Conservation (phyloP, 2,329 filamentous ascomycete genomes). For the Fusarium liriodendri region DNA sequence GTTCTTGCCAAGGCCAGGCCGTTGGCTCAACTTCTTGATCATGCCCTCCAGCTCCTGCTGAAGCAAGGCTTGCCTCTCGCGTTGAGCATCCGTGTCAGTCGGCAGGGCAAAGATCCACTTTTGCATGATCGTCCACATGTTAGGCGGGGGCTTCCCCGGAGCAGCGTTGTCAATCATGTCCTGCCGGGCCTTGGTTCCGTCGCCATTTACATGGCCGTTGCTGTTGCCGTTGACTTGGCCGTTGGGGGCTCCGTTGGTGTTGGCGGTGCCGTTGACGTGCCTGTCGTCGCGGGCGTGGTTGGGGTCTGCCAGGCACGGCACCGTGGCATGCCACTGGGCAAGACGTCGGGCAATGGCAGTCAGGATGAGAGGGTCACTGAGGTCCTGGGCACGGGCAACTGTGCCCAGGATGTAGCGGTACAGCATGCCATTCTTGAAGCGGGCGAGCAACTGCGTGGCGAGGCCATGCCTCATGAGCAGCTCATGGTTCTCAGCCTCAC, state of each 20-base stretch:
- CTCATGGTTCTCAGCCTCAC: constrained; percentile 83
- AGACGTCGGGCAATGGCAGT: constrained; percentile 84
- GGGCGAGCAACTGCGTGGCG: constrained; percentile 87
- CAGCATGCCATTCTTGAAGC: constrained; percentile 95
- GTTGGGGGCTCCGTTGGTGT: constrained; percentile 42
- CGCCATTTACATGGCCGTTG: constrained; percentile 44
- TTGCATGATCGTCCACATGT: constrained; percentile 94
- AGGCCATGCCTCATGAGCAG: constrained; percentile 85
- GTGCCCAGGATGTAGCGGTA: constrained; percentile 90
- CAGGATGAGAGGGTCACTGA: constrained; percentile 81
- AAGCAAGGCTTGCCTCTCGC: constrained; percentile 72
- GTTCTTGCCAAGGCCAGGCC: constrained; percentile 79
- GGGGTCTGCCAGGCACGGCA: constrained; percentile 65
- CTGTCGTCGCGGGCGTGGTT: constrained; percentile 30
- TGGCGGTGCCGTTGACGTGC: constrained; percentile 52
- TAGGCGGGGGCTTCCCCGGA: constrained; percentile 79
- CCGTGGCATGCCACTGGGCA: constrained; percentile 90
- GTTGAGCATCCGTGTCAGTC: constrained; percentile 75
- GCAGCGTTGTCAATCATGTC: constrained; percentile 63
- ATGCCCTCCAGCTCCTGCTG: constrained; percentile 81
- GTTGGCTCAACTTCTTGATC: constrained; percentile 77
- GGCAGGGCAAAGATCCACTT: constrained; percentile 94
- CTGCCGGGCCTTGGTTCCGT: constrained; percentile 47
- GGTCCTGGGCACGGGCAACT: constrained; percentile 82
- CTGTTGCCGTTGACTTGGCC: constrained; percentile 50